A percentile compares a stretch with the other conserved stretches of the same genome.
Evolutionary conservation across 768 basidiomycete species (phyloP).

Genomic region (Inosperma sp.): DNA sequence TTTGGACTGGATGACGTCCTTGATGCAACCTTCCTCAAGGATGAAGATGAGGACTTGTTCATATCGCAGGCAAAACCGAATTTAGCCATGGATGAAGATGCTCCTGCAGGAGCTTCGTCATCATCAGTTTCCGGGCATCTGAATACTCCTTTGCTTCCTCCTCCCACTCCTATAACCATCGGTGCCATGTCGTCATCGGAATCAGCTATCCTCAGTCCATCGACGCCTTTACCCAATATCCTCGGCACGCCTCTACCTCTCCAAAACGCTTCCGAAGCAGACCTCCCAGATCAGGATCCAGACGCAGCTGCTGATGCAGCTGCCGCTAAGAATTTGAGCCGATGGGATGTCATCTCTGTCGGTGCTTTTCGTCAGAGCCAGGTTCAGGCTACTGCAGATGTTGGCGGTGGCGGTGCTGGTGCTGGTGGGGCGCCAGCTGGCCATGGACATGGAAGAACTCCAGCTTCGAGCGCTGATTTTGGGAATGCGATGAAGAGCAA

Average conservation of each 20-base stretch:
- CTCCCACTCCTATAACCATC: background rate
- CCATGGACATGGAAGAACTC: constrained; percentile 30
- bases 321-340: constrained; percentile 43
- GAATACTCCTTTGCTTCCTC: background rate
- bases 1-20: constrained; percentile 74
- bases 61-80: background rate
- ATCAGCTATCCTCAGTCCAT: too few species aligned
- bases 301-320: constrained; percentile 32
- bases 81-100: background rate
- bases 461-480: constrained; percentile 37
- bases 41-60: constrained; percentile 25
- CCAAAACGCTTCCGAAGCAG: too few species aligned
- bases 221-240: background rate
- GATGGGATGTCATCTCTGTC: constrained; percentile 75
- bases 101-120: background rate
- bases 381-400: constrained; percentile 26
- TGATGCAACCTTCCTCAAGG: constrained; percentile 61
- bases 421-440: constrained; percentile 5
- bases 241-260: background rate
- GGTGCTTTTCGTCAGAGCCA: constrained; percentile 63
- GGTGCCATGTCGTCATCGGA: too few species aligned
- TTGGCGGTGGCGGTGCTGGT: constrained; percentile 15
- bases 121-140: background rate
- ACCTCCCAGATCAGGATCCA: constrained; percentile 6
- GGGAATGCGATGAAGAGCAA: constrained; percentile 50